Conservation (phyloP, 1,284 basidiomycete genomes). For the Exsudoporus floridanus region DNA sequence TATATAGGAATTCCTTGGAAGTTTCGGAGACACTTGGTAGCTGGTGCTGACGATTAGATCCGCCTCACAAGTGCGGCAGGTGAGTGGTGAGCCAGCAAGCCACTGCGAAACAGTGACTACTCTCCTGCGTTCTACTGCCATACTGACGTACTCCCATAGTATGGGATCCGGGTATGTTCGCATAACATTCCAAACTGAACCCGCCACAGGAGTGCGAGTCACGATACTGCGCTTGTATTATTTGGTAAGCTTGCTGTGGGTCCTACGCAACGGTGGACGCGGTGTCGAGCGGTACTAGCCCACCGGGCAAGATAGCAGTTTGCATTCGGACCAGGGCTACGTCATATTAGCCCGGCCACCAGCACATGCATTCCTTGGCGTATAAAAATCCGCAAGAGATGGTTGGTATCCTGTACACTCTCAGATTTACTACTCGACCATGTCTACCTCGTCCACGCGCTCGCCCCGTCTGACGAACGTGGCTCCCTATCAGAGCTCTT, state of each 20-base stretch:
- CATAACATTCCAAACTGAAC: conserved; percentile 14
- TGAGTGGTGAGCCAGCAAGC: too few relatives aligned
- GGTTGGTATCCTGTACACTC: conserved; percentile 11
- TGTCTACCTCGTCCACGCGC: conserved; percentile 7
- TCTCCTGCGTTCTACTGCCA: too few relatives aligned
- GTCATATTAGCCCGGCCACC: conserved; percentile 14
- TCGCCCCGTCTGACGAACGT: conserved; percentile 16
- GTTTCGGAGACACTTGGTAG: not conserved
- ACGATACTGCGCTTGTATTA: not conserved
- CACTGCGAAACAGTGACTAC: too few relatives aligned
- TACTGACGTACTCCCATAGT: too few relatives aligned
- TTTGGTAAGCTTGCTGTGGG: conserved; percentile 6
- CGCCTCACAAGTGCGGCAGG: not conserved
- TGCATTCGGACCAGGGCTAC: conserved; percentile 11
- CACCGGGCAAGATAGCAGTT: not conserved
- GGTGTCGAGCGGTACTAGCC: not conserved
- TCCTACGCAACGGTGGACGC: not conserved
- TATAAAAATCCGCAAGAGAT: conserved; percentile 16
- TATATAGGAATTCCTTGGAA: not conserved
- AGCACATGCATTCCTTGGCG: conserved; percentile 1
- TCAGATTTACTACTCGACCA: not conserved
- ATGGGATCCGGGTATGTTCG: not conserved
- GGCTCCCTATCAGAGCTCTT: conserved; percentile 10
- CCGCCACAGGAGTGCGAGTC: not conserved
- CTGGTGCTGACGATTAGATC: not conserved